Base-by-base conservation (phyloP, 1,284 basidiomycete genomes). In the Heterobasidion irregulare region DNA sequence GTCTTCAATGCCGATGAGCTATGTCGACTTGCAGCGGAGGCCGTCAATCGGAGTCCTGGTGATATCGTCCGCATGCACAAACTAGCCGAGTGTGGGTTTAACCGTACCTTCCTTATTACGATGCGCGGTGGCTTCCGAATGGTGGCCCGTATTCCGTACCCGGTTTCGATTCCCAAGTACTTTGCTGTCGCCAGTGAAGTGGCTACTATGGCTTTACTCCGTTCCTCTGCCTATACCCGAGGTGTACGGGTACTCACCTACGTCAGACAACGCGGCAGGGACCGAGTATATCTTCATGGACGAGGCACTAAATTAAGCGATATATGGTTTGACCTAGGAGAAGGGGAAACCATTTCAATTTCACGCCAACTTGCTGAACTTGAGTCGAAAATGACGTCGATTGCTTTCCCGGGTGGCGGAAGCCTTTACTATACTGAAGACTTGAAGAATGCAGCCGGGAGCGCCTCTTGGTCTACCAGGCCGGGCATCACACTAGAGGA, bases 241-340 rank as follows among this genome's bases (percentile, higher is more conserved):
- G 64, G 67, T 80, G 8, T 80, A 80, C 65, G 75, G 62, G 34
- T 80, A 80, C 69, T 78, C 78, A 6, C 69, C 75, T 66, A 19
- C 58, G 55, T 57, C 74, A 63, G 68, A 80, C 68, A 80, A 81
- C 64, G 71, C 64, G 2, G 78, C 77, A 16, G 58, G 66, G 64
- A 80, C 76, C 0, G 73, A 76, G 65, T 79, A 78, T 59, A 76
- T 79, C 46, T 74, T 81, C 53, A 80, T 80, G 78, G 72, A 80
- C 47, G 58, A 65, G 77, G 77, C 53, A 70, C 68, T 0, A 74
- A 71, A 8, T 61, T 79, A 6, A 74, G 66, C 64, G 71, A 80
- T 56, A 54, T 78, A 47, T 81, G 75, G 75, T 12, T 66, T 16
- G 62, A 70, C 2, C 65, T 79, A 9, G 63, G 59, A 63, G 74